phyloP scores from a whole-genome alignment of 352 stramenopile species.

The Phytophthora kernoviae region DNA sequence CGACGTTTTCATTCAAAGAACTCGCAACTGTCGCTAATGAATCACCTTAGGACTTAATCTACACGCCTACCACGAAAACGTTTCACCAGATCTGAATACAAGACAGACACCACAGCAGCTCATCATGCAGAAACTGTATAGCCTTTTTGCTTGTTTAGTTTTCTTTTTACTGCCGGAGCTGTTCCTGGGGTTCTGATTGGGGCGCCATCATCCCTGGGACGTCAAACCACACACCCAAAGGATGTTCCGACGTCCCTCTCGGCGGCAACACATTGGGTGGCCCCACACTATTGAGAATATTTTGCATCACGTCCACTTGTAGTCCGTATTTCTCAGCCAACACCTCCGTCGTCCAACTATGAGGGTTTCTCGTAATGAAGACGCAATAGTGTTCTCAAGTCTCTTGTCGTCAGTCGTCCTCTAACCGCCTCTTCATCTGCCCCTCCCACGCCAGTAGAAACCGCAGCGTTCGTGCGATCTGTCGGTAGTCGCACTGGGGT shows the following conservation, averaged over 20 bases:
- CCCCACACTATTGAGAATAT: slow-evolving; percentile 44
- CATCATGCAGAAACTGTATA: too few species aligned
- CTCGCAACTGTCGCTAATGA: too few species aligned
- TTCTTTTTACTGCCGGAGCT: too few species aligned
- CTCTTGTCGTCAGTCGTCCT: slow-evolving; percentile 55
- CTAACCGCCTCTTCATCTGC: slow-evolving; percentile 41
- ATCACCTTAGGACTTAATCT: too few species aligned
- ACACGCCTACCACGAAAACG: too few species aligned
- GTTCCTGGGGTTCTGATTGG: slow-evolving; percentile 7
- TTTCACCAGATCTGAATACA: too few species aligned
- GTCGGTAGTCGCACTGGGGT: slow-evolving; percentile 48
- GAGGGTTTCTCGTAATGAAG: slow-evolving; percentile 69
- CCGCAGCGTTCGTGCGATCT: slow-evolving; percentile 56
- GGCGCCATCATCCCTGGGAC: slow-evolving; percentile 1
- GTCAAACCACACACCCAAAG: slow-evolving; percentile 65
- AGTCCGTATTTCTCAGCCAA: slow-evolving; percentile 61
- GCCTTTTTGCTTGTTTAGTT: too few species aligned
- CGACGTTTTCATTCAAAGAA: too few species aligned
- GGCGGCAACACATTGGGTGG: slow-evolving; percentile 67
- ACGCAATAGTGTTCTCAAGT: slow-evolving; percentile 63
- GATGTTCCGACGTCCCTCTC: slow-evolving; percentile 50
- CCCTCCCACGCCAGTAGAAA: slow-evolving; percentile 40
- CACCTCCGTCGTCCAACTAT: slow-evolving; percentile 48
- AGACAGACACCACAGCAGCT: too few species aligned
- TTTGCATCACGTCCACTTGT: slow-evolving; percentile 34